Conservation (phyloP, 2,329 filamentous ascomycete species). For the Daldinia sp. region DNA sequence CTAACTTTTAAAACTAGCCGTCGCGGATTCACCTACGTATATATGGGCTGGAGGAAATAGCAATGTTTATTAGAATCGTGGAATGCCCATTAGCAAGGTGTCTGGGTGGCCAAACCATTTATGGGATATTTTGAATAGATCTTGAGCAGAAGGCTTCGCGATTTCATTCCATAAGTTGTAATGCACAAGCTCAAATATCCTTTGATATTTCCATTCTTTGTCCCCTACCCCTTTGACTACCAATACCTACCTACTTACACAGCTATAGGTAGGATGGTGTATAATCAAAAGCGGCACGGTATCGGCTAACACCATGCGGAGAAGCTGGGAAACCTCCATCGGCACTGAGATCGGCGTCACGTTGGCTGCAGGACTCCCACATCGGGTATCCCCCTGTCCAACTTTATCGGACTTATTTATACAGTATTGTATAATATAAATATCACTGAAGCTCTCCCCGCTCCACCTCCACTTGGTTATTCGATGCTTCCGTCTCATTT, state of each 20-base stretch:
- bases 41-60: neutral
- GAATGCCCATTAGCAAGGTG: too few species aligned
- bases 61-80: neutral
- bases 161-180: neutral
- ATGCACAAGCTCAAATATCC: neutral
- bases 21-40: neutral
- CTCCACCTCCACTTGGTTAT: neutral
- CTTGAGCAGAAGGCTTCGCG: neutral
- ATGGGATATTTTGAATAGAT: neutral
- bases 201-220: conserved; percentile 5
- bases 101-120: too few species aligned
- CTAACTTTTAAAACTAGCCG: neutral
- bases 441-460: neutral
- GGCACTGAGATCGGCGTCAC: conserved; percentile 9
- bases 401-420: conserved; percentile 4
- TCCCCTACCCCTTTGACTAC: conserved; percentile 1
- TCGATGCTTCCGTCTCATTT: neutral
- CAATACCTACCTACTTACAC: too few species aligned
- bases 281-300: neutral
- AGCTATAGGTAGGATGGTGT: neutral
- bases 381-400: conserved; percentile 1
- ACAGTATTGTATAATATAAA: too few species aligned
- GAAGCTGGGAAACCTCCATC: conserved; percentile 16
- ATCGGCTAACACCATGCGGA: conserved; percentile 23
- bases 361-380: conserved; percentile 8